Evolutionary conservation across 2,329 filamentous ascomycete genomes (phyloP).

Genomic region (Teratosphaeria pseudoeucalypti): DNA sequence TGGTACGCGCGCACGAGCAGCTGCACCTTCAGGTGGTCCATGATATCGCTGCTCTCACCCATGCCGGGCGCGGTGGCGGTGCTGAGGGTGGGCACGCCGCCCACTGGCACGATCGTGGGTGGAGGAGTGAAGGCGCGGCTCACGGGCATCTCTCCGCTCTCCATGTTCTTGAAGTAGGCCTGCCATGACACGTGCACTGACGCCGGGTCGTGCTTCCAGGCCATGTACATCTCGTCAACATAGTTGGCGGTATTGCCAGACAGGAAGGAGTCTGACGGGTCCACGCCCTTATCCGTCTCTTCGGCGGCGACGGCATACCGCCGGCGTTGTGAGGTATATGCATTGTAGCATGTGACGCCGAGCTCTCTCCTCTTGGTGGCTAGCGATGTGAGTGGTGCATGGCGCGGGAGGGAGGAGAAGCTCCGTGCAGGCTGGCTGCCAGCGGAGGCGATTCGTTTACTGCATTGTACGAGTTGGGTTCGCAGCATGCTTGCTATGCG

Average conservation of each 20-base stretch:
- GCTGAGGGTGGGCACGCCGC: slow-evolving; percentile 65
- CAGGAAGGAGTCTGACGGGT: slow-evolving; percentile 91
- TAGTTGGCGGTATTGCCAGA: slow-evolving; percentile 97
- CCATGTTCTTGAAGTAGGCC: slow-evolving; percentile 99
- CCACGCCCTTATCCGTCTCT: slow-evolving; percentile 53
- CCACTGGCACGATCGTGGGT: slow-evolving; percentile 78
- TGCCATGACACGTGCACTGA: slow-evolving; percentile 98
- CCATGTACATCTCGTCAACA: slow-evolving; percentile 98
- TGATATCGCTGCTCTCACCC: slow-evolving; percentile 67
- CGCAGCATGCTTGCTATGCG: slow-evolving; percentile 51
- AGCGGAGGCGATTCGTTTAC: slow-evolving; percentile 50
- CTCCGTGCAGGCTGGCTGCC: slow-evolving; percentile 40
- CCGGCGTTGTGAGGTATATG: slow-evolving; percentile 39
- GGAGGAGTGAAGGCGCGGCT: slow-evolving; percentile 95
- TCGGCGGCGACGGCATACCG: slow-evolving; percentile 50
- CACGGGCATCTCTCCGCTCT: slow-evolving; percentile 93
- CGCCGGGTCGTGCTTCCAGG: slow-evolving; percentile 87
- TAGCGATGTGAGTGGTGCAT: slow-evolving; percentile 30
- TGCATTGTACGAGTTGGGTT: slow-evolving; percentile 55
- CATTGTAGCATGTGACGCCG: slow-evolving; percentile 30
- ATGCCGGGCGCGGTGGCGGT: slow-evolving; percentile 54
- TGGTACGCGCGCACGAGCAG: slow-evolving; percentile 95
- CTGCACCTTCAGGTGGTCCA: slow-evolving; percentile 96
- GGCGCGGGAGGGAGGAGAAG: slow-evolving; percentile 32
- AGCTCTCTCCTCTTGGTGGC: slow-evolving; percentile 39